Base-by-base conservation (phyloP, 1,284 basidiomycete species). In the Gymnopus androsaceus region DNA sequence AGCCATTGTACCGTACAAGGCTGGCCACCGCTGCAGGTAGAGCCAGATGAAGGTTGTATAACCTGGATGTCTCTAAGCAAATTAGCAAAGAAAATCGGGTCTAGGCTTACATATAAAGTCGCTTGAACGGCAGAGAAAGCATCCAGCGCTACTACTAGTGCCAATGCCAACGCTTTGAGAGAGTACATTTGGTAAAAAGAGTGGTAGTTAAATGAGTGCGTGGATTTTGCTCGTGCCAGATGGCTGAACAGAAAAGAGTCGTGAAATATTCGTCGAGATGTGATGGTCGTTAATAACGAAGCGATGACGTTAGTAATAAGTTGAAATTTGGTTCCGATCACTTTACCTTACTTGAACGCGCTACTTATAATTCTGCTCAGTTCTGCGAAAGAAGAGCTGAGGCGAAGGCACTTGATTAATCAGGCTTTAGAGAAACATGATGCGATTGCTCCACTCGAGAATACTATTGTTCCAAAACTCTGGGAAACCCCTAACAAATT, bases 1-100 rank as follows among this genome's bases (percentile, higher is more conserved):
- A 82, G 54, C 85, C 86, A 89, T 50, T 74, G 56, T 1, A 88
- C 76, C 0, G 66, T 69, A 67, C 83, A 87, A 12, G 75, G 56
- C 59, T 81, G 66, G 11, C 81, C 83, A 27, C 69, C 86, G 41
- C 69, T 69, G 64, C 83, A 87, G 4, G 68, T 69, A 3, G 77
- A 73, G 34, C 69, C 63, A 42, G 65, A 51, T 4, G 65, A 54
- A 15, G 87, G 87, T 48, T 73, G 58, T 33, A 78, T 73, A 41
- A 87, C 75, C 86, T 88, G 56, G 3, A 51, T 8, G 12, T 30
- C 15, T 14, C 37, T 27, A 14, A 31, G n/a, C n/a, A 38, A 19
- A 23, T 19, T 19, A 38, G 8, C 21, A 3, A 4, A n/a, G n/a
- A 44, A 19, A 19, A 47, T 17, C 7, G 7, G 21, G 17, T 6